Evolutionary conservation across 305 asterid species (phyloP), one percentile per base, ranked within the genome.

Genomic region (Fraxinus platypoda): DNA sequence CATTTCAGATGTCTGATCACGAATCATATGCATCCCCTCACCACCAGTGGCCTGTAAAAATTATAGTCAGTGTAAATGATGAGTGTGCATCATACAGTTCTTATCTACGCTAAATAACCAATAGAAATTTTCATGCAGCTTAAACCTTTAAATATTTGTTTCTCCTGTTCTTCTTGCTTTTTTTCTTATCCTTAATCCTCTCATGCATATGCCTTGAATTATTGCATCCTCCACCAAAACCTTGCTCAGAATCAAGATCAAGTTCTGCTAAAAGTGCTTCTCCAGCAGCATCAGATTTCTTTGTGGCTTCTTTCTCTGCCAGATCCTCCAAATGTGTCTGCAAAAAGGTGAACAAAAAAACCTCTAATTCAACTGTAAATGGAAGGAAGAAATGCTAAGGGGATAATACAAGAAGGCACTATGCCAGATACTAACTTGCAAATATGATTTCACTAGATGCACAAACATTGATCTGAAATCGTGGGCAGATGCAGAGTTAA

Each of bases 191-290:
- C 86, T 88, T 95, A n/a, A 85, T 46, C 91, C 82, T 95, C 62
- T 91, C 97, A 78, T 90, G 88, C 73, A 81, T 77, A 78, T 90
- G 93, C 82, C 88, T 92, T 54, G 87, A 81, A 88, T 83, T 87
- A 78, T 94, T 96, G 84, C 46, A 35, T 35, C 80, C 87, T 81
- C 89, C 93, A 77, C 81, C 81, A 68, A 57, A 49, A 37, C 92
- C 93, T 79, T 88, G 94, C 79, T 91, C 90, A 81, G 98, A 91
- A 91, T 92, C 97, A 86, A 79, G 88, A 62, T 91, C 97, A 83
- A 95, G 97, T 88, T 95, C 98, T 2, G 98, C 98, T 88, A 95
- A 86, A 87, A 95, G 90, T 76, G 95, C 94, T 90, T 94, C 98
- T 81, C 97, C 91, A 19, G 93, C 95, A 81, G 98, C 98, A 87